A percentile compares a stretch with the other conserved stretches of the same genome.
phyloP scores from a whole-genome alignment of 2,329 filamentous ascomycete species.

The Microcyclospora pomicola region DNA sequence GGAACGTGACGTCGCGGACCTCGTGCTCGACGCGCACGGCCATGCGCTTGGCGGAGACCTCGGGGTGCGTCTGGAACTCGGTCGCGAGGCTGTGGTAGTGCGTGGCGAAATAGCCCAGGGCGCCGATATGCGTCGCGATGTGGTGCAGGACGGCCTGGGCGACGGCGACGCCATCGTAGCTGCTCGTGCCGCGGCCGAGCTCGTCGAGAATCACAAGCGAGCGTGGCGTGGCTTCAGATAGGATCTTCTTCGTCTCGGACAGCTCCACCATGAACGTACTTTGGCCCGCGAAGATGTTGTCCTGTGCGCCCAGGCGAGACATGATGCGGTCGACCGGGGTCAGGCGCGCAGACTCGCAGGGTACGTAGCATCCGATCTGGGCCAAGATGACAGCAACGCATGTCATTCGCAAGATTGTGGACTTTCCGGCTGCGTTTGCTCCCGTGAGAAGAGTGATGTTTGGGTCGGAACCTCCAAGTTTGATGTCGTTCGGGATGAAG shows the following conservation, averaged over 20 bases:
- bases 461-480: slow-evolving; percentile 62
- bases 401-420: slow-evolving; percentile 90
- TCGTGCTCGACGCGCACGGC: slow-evolving; percentile 83
- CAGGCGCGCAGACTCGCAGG: slow-evolving; percentile 64
- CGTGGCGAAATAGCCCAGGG: slow-evolving; percentile 91
- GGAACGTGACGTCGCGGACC: slow-evolving; percentile 77
- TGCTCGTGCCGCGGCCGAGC: slow-evolving; percentile 83
- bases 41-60: slow-evolving; percentile 80
- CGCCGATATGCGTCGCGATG: slow-evolving; percentile 82
- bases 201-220: slow-evolving; percentile 96
- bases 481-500: slow-evolving; percentile 92
- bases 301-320: slow-evolving; percentile 92
- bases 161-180: slow-evolving; percentile 91
- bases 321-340: slow-evolving; percentile 96
- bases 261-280: slow-evolving; percentile 97
- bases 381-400: slow-evolving; percentile 96
- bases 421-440: slow-evolving; percentile 95
- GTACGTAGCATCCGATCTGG: slow-evolving; percentile 87
- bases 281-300: slow-evolving; percentile 97
- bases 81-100: slow-evolving; percentile 91
- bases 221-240: slow-evolving; percentile 82
- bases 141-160: slow-evolving; percentile 97
- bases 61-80: slow-evolving; percentile 80
- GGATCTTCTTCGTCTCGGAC: slow-evolving; percentile 94
- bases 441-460: slow-evolving; percentile 89